Conservation (phyloP, 2,329 filamentous ascomycete species). For the Penicillium olsonii region DNA sequence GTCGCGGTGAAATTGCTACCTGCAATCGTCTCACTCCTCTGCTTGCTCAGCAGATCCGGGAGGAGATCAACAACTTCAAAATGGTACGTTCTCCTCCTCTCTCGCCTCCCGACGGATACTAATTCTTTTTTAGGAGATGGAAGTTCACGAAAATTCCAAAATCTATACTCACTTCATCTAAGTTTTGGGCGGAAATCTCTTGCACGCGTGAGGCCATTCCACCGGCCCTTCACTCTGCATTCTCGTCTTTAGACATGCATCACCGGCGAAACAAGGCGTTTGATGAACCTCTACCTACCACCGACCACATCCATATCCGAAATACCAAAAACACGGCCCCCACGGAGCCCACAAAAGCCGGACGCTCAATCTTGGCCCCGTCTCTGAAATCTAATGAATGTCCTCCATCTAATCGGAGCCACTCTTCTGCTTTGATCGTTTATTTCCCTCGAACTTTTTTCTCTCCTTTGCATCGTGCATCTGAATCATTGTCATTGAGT, state of each 20-base stretch:
- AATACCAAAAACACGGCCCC: conserved; percentile 17
- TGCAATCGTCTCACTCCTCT: conserved; percentile 97
- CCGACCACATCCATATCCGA: not conserved
- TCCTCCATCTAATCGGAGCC: conserved; percentile 14
- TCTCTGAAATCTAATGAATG: conserved; percentile 24
- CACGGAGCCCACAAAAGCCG: conserved; percentile 1
- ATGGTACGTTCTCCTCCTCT: conserved; percentile 69
- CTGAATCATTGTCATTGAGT: conserved; percentile 31
- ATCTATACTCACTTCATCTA: conserved; percentile 99
- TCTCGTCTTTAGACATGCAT: conserved; percentile 31
- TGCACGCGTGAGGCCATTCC: conserved; percentile 10
- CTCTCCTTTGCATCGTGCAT: conserved; percentile 28
- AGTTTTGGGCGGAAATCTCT: conserved; percentile 44
- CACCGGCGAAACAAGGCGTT: conserved; percentile 24
- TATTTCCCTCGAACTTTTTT: conserved; percentile 10
- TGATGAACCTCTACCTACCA: conserved; percentile 7
- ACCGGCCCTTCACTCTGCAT: conserved; percentile 5
- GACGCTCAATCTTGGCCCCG: conserved; percentile 5
- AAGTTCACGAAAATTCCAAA: conserved; percentile 98
- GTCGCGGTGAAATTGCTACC: conserved; percentile 91
- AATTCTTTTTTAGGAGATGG: conserved; percentile 81
- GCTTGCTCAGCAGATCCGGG: conserved; percentile 98
- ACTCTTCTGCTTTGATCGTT: conserved; percentile 16
- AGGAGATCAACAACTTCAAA: conserved; percentile 98
- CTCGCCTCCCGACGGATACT: conserved; percentile 2